Evolutionary conservation across 371 early-diverging fungal species (phyloP).

Genomic region (Rhizopus sp.): DNA sequence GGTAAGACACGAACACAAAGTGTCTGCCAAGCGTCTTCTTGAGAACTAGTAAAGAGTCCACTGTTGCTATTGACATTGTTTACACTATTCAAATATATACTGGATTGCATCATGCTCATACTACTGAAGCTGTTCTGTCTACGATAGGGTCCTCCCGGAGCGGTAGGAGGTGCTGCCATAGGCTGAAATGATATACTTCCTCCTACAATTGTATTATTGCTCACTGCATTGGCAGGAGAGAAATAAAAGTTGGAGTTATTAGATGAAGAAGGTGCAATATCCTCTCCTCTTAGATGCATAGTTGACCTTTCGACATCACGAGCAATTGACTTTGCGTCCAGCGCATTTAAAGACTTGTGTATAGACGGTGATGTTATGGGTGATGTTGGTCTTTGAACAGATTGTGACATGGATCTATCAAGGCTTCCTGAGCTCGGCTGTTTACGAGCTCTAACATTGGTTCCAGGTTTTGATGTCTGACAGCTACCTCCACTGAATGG

Average conservation of each 20-base stretch:
- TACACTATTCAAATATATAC: not conserved
- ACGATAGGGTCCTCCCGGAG: constrained; percentile 17
- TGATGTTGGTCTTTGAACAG: constrained; percentile 43
- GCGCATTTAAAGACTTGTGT: constrained; percentile 55
- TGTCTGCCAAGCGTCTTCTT: constrained; percentile 74
- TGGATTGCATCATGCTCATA: constrained; percentile 8
- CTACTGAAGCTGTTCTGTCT: constrained; percentile 46
- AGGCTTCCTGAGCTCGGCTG: constrained; percentile 24
- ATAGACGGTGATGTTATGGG: constrained; percentile 48
- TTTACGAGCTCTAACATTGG: constrained; percentile 16
- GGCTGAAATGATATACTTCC: constrained; percentile 18
- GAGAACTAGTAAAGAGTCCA: constrained; percentile 6
- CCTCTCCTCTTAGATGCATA: constrained; percentile 31
- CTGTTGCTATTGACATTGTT: not conserved
- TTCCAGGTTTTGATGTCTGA: constrained; percentile 39
- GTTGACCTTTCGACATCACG: constrained; percentile 56
- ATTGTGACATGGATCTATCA: constrained; percentile 33
- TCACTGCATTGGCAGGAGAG: constrained; percentile 8
- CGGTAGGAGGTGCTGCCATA: constrained; percentile 18
- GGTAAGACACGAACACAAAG: constrained; percentile 77
- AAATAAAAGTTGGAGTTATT: constrained; percentile 25
- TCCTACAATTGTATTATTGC: constrained; percentile 2
- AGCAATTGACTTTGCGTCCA: constrained; percentile 67
- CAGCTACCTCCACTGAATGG: constrained; percentile 45
- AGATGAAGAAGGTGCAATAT: constrained; percentile 40